Evolutionary conservation across 192 early-diverging fungal genomes (phyloP), one percentile per base, ranked within the genome.

Genomic region (Allomyces macrogynus): DNA sequence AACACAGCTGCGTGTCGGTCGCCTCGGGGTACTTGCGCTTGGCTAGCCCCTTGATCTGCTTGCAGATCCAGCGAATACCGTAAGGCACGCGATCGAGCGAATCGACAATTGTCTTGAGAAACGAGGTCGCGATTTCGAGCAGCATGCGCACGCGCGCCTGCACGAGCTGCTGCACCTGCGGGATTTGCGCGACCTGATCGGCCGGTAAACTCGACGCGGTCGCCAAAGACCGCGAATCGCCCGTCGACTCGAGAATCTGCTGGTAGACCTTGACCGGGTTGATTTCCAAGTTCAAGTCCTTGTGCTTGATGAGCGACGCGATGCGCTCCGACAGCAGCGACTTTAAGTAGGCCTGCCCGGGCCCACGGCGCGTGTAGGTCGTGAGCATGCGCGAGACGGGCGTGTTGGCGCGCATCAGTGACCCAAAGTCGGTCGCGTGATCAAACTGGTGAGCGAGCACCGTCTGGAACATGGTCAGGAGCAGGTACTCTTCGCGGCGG

Each of bases 341-440:
- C 23, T 86, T 82, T 61, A 95, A 74, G 66, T 97, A 97, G 25
- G 88, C 85, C 77, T 93, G 91, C 27, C 93, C 93, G 8, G 89
- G 89, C 11, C 91, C 89, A 44, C 94, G 86, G 62, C 91, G 82
- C 0, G 92, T 93, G 72, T 97, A 97, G 1, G 92, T 92, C 43
- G 93, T 93, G 87, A 97, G 90, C 91, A 95, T 95, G 24, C 93
- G 86, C n/a, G 92, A 93, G 12, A 95, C 89, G 1, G 93, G 90
- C 18, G 91, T 93, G 77, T 97, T 97, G 66, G 92, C 90, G 26
- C 93, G 86, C 67, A 97, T 75, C 23, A 97, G 72, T 14, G 85
- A 89, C 43, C 84, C 86, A 64, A 91, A 93, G 68, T 93, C 89
- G n/a, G 80, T 83, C 0, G 89, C 84, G n/a, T 83, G 81, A 67